Evolutionary conservation across 345 rosid genomes (phyloP).

Genomic region (Acer negundo): DNA sequence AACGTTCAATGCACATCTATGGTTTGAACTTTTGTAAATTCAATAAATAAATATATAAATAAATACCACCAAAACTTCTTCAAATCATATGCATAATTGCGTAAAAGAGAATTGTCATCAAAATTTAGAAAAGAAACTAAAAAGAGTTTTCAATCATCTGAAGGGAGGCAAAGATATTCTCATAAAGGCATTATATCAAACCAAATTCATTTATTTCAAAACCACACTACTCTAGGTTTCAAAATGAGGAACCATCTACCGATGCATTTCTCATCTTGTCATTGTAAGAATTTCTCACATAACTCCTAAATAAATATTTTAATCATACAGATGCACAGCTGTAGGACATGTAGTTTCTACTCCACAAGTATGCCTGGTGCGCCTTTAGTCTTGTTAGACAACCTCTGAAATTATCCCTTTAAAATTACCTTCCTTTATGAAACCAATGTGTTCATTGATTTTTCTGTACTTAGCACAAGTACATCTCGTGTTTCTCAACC

Average conservation of each 20-base stretch:
- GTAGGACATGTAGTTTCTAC: background rate
- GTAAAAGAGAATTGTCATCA: background rate
- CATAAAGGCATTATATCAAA: background rate
- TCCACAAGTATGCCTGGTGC: background rate
- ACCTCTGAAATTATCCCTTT: background rate
- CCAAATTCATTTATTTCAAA: constrained; percentile 2
- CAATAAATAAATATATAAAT: background rate
- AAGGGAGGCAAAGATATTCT: background rate
- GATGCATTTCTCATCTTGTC: background rate
- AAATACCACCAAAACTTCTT: background rate
- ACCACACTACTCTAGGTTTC: background rate
- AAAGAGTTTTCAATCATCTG: no score
- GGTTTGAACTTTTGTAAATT: background rate
- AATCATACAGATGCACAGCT: background rate
- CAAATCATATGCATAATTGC: background rate
- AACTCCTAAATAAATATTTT: background rate
- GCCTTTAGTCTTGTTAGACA: background rate
- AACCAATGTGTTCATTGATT: background rate
- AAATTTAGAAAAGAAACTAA: background rate
- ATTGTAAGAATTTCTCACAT: background rate
- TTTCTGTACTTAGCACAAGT: background rate
- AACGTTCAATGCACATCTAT: background rate
- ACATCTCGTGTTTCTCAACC: background rate
- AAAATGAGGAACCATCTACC: background rate
- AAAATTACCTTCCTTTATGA: background rate